Evolutionary conservation across 352 stramenopile species (phyloP), one percentile per base, ranked within the genome.

Genomic region (Pythium phragmitis): DNA sequence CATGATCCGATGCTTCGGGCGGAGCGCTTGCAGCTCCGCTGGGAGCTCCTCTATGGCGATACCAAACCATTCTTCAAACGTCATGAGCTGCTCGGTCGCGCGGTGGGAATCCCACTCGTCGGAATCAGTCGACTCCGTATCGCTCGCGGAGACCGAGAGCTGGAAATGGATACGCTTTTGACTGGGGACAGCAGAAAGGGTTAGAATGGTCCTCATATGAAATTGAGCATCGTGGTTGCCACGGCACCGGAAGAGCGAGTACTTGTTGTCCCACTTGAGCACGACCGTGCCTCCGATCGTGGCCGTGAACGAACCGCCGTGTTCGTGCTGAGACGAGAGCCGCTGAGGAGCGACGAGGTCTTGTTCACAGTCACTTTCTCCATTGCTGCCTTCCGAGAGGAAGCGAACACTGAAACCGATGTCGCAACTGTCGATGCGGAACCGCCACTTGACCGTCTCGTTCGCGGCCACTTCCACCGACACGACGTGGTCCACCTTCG

Each of bases 241-340:
- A 62, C 3, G 9, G 39, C 64, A 90, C 81, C 79, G 74, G 41
- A 87, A 68, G 14, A 73, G 50, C 0, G 81, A 90, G 52, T 79
- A 87, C 7, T 63, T 75, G 60, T 90, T 90, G 59, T 88, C 74
- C 81, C 81, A 90, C 23, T 64, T 88, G 53, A 87, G 73, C 23
- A 82, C 60, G 47, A 87, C 59, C 7, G 75, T 90, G 3, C 81
- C 77, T 8, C 66, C 48, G 34, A 3, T 64, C 9, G 51, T 41
- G 19, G 79, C 49, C 28, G 67, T 52, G 42, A 82, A 90, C 7
- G 54, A 69, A 21, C 75, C 79, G 9, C 26, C 49, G 39, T 60
- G 39, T 42, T 60, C 53, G 19, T 42, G 39, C 7, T 60, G 21
- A 5, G 53, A 60, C 2, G 37, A 48, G 4, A 60, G 23, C 33